A percentile compares a stretch with the other conserved stretches of the same genome.
Evolutionary conservation across 1,139 yeast species (phyloP).

Genomic region (Suhomyces yuchorum): DNA sequence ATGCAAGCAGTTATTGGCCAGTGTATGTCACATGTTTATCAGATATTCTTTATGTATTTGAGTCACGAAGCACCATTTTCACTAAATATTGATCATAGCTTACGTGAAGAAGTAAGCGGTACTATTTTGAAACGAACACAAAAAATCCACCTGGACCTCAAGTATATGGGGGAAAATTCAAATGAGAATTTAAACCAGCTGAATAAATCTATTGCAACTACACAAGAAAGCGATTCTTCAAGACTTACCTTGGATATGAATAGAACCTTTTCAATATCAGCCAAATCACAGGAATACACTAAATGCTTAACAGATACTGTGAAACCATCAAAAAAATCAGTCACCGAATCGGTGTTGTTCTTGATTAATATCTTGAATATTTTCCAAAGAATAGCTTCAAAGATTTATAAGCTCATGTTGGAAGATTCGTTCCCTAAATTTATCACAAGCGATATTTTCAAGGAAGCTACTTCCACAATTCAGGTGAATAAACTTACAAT

Average conservation of each 20-base stretch:
- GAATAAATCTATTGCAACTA: background rate
- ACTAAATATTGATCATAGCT: slow-evolving; percentile 65
- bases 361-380: background rate
- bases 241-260: background rate
- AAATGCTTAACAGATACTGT: background rate
- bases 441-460: slow-evolving; percentile 35
- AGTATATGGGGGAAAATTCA: background rate
- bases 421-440: slow-evolving; percentile 76
- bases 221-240: background rate
- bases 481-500: slow-evolving; percentile 9
- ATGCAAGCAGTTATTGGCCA: slow-evolving; percentile 48
- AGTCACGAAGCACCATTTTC: slow-evolving; percentile 72
- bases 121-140: slow-evolving; percentile 34
- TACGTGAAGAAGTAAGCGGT: slow-evolving; percentile 51
- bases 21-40: slow-evolving; percentile 59
- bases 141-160: background rate
- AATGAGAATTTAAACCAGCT: background rate
- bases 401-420: slow-evolving; percentile 64
- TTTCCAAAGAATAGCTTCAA: slow-evolving; percentile 45
- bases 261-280: background rate
- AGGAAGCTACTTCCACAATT: slow-evolving; percentile 18
- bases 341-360: slow-evolving; percentile 10
- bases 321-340: slow-evolving; percentile 1
- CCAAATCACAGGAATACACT: background rate
- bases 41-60: slow-evolving; percentile 67